Evolutionary conservation across 495 filamentous ascomycete genomes (phyloP).

Genomic region (Hamigera avellanea): DNA sequence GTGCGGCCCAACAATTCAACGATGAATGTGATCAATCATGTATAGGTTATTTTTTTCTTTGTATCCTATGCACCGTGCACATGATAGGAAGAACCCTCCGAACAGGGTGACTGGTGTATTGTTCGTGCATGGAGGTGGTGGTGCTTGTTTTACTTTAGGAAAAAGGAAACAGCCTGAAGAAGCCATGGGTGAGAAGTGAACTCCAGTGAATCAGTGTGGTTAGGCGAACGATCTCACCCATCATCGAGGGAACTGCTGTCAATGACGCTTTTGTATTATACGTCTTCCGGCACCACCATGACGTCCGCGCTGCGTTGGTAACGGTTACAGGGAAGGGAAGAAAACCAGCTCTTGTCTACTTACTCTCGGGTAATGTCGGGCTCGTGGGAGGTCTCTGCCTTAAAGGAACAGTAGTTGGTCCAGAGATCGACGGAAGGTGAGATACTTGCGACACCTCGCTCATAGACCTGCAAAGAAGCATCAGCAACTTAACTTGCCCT

Average conservation of each 20-base stretch:
- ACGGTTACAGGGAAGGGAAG: conserved; percentile 43
- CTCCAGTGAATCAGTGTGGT: conserved; percentile 27
- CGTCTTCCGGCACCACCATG: conserved; percentile 20
- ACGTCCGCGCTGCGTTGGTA: conserved; percentile 30
- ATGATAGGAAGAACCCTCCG: conserved; percentile 18
- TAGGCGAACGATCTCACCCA: conserved; percentile 44
- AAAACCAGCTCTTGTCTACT: conserved; percentile 63
- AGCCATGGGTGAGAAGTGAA: conserved; percentile 48
- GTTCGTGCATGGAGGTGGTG: conserved; percentile 18
- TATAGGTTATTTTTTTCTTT: conserved; percentile 1
- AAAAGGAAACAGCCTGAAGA: conserved; percentile 38
- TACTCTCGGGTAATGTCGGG: conserved; percentile 97
- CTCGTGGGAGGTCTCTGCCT: conserved; percentile 93
- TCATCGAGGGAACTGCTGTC: conserved; percentile 27
- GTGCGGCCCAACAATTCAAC: conserved; percentile 30
- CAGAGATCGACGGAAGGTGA: conserved; percentile 89
- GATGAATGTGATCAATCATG: conserved; percentile 18
- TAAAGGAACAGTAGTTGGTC: conserved; percentile 95
- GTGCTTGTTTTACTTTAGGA: conserved; percentile 16
- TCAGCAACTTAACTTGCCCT: conserved; percentile 13
- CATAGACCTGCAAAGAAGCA: conserved; percentile 57
- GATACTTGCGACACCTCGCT: conserved; percentile 89
- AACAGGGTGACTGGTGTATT: conserved; percentile 17
- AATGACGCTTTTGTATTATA: conserved; percentile 16
- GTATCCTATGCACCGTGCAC: conserved; percentile 20